Evolutionary conservation across 106 monocot genomes (phyloP).

Genomic region (Allium sativum): DNA sequence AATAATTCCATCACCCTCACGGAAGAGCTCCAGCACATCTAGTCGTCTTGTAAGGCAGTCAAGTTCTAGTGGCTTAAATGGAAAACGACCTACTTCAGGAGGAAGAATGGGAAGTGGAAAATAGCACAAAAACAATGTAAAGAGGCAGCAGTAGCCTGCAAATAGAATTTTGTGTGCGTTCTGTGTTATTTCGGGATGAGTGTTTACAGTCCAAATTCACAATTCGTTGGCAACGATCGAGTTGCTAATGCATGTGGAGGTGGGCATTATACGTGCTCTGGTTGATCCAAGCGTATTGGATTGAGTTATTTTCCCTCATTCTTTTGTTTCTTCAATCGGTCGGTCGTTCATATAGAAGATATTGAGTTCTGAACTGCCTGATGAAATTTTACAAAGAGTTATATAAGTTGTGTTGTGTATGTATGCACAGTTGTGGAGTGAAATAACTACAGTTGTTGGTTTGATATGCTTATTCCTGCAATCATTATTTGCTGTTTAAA

Average conservation of each 20-base stretch:
- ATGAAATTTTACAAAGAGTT: constrained; percentile 1
- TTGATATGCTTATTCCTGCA: no score
- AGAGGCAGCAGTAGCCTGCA: neutral
- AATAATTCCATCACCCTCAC: constrained; percentile 41
- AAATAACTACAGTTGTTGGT: no score
- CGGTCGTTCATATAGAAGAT: constrained; percentile 1
- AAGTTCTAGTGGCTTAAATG: constrained; percentile 9
- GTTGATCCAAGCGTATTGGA: neutral
- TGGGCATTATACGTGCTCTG: constrained; percentile 9
- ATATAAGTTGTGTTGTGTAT: neutral
- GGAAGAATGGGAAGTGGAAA: constrained; percentile 26
- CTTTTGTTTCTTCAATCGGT: neutral
- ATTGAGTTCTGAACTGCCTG: neutral
- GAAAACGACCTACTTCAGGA: constrained; percentile 27
- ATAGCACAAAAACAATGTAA: neutral
- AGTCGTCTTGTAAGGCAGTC: constrained; percentile 25
- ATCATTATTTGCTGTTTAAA: no score
- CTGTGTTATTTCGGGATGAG: neutral
- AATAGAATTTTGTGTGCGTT: neutral
- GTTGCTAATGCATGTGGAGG: constrained; percentile 26
- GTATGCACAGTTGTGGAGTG: neutral
- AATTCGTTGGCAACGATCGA: constrained; percentile 30
- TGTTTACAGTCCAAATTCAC: neutral
- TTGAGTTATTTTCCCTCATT: neutral
- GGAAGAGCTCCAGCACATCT: constrained; percentile 27